Evolutionary conservation across 2,329 filamentous ascomycete genomes (phyloP).

Genomic region (Didymella glomerata): DNA sequence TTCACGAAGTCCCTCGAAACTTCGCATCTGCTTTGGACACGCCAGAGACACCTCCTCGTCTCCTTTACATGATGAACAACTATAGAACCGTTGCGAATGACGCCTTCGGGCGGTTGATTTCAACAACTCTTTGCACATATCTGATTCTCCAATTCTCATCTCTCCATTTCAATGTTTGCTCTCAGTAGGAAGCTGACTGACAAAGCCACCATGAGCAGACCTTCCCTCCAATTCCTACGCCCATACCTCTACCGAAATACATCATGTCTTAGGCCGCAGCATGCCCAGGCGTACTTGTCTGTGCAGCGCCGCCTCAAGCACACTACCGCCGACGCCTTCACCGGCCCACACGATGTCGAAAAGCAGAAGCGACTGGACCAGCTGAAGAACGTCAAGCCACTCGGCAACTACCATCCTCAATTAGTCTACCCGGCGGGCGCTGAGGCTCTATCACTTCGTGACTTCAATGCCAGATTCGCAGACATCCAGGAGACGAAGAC

Average conservation of each 20-base stretch:
- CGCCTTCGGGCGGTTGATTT: slow-evolving; percentile 63
- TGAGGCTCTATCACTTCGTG: slow-evolving; percentile 34
- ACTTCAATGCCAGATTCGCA: slow-evolving; percentile 45
- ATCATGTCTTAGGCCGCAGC: slow-evolving; percentile 51
- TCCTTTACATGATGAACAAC: slow-evolving; percentile 42
- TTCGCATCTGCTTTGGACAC: slow-evolving; percentile 1
- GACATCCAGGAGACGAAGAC: slow-evolving; percentile 35
- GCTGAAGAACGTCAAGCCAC: slow-evolving; percentile 58
- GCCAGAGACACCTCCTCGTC: background rate
- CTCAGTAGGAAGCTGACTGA: slow-evolving; percentile 47
- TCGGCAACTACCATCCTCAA: slow-evolving; percentile 66
- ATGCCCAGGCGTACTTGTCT: slow-evolving; percentile 61
- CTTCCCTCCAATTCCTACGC: slow-evolving; percentile 62
- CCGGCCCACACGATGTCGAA: slow-evolving; percentile 53
- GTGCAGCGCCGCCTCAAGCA: slow-evolving; percentile 46
- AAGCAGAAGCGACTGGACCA: slow-evolving; percentile 64
- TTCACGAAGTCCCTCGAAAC: background rate
- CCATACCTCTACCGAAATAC: slow-evolving; percentile 61
- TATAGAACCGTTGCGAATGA: slow-evolving; percentile 75
- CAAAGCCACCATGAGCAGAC: slow-evolving; percentile 56
- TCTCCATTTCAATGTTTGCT: background rate
- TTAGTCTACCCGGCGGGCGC: slow-evolving; percentile 35
- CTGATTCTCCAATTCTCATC: slow-evolving; percentile 39
- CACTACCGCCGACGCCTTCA: slow-evolving; percentile 33
- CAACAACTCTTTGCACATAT: slow-evolving; percentile 47